phyloP scores from a whole-genome alignment of 1,284 basidiomycete genomes.

The Trichosporon sp. region DNA sequence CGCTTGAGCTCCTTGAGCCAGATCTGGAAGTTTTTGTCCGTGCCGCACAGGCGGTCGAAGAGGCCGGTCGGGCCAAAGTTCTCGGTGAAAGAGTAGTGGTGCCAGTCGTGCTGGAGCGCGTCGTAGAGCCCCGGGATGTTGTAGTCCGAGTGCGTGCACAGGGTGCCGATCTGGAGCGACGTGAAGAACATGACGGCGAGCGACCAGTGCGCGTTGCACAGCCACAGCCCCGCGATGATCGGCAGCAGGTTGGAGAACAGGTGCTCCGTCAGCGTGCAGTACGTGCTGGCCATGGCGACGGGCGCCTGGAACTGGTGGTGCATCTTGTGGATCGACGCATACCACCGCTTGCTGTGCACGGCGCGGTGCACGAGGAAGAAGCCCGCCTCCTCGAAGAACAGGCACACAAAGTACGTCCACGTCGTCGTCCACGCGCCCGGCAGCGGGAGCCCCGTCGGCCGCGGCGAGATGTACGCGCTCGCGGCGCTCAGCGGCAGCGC shows the following conservation, averaged over 20 bases:
- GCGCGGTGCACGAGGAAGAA: slow-evolving; percentile 20
- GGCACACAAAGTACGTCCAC: slow-evolving; percentile 15
- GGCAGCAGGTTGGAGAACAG: slow-evolving; percentile 21
- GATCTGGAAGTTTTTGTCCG: slow-evolving; percentile 13
- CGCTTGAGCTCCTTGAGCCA: slow-evolving; percentile 21
- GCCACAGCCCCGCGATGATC: slow-evolving; percentile 10
- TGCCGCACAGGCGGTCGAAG: slow-evolving; percentile 16
- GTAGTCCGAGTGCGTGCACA: slow-evolving; percentile 23
- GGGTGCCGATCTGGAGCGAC: slow-evolving; percentile 17
- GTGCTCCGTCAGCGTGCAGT: slow-evolving; percentile 21
- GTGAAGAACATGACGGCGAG: slow-evolving; percentile 20
- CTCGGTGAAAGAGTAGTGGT: slow-evolving; percentile 22
- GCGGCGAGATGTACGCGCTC: not conserved
- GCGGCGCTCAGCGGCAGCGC: slow-evolving; percentile 12
- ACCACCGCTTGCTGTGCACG: slow-evolving; percentile 11
- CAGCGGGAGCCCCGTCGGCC: slow-evolving; percentile 3
- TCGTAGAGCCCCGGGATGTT: slow-evolving; percentile 21
- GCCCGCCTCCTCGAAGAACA: slow-evolving; percentile 20
- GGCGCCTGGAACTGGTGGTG: slow-evolving; percentile 24
- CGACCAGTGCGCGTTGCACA: slow-evolving; percentile 19
- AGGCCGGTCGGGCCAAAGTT: slow-evolving; percentile 22
- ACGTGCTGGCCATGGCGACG: slow-evolving; percentile 21
- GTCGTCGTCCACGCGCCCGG: slow-evolving; percentile 12
- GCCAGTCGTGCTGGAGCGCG: slow-evolving; percentile 24
- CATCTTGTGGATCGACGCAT: slow-evolving; percentile 19